Evolutionary conservation across 1,284 basidiomycete genomes (phyloP), one percentile per base, ranked within the genome.

Genomic region (Ganoderma sinense): DNA sequence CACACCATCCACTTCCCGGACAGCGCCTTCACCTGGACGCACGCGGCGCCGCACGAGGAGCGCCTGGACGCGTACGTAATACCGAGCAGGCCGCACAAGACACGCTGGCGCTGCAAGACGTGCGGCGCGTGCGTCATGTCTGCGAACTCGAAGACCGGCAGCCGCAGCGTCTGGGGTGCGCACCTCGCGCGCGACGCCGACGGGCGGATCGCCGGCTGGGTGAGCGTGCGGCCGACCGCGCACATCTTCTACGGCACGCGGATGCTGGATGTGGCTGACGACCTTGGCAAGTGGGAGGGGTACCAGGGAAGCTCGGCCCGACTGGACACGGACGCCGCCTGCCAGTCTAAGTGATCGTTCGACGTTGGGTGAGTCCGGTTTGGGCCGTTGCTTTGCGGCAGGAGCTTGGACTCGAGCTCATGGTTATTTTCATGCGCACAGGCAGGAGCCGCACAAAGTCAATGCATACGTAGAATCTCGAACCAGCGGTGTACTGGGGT

Each of bases 231-330:
- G 73, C 90, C 90, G 0, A 89, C 86, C 0, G 85, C 83, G 13
- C 91, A 91, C 77, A 87, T 88, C 13, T 91, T 91, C 78, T 91
- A 91, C 72, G 88, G 79, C 8, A 91, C 90, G 23, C 81, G 88
- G 26, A 78, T 90, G 81, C 70, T 91, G 64, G 88, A 90, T 66
- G 77, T 91, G 14, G 67, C 81, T 10, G 90, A 91, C 73, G 81
- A 73, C 4, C 70, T 91, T 69, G 82, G 81, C 31, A 92, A 91
- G 75, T 91, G 89, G 89, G 83, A 85, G 61, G 89, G 89, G 18
- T 91, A 91, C 75, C 84, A 87, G 71, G 80, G 77, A 14, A 73
- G 75, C 63, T 90, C 88, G 39, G 73, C 77, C 61, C 80, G 69
- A 63, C 71, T 82, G 23, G 74, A 60, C 18, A 13, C 33, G 43